These are phyloP conservation scores for Nicotiana otophora DNA, from an alignment of 257 asterid species.

Conservation along the genomic window DNA sequence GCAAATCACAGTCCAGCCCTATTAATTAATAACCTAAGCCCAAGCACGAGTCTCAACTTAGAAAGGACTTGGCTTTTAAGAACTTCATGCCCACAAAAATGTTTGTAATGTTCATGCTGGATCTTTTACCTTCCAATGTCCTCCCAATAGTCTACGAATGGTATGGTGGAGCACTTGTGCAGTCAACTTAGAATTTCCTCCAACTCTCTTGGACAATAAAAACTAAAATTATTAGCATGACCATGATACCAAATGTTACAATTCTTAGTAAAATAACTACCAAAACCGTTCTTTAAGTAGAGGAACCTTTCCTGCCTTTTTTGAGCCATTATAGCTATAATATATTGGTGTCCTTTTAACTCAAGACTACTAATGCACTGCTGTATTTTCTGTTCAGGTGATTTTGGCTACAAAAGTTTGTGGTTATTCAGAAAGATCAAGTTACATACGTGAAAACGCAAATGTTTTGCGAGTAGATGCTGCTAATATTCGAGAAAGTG, in stretches of 20 bases:
- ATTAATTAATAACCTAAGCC: not conserved
- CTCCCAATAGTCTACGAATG: not conserved
- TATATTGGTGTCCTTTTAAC: not conserved
- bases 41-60: not conserved
- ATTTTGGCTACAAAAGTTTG: constrained; percentile 91
- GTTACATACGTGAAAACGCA: constrained; percentile 59
- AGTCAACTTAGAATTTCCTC: not conserved
- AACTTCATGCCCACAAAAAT: not conserved
- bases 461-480: constrained; percentile 75
- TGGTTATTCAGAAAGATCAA: constrained; percentile 66
- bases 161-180: not conserved
- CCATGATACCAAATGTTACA: not conserved
- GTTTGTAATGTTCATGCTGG: not conserved
- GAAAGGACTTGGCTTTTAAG: not conserved
- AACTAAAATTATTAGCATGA: not conserved
- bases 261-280: not conserved
- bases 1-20: not conserved
- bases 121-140: not conserved
- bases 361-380: not conserved
- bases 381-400: constrained; percentile 31
- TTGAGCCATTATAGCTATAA: not conserved
- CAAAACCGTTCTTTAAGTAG: not conserved
- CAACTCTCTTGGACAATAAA: not conserved
- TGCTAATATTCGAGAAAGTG: constrained; percentile 85
- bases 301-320: not conserved